Percentiles rank a stretch among this genome's conserved stretches.
These are phyloP conservation scores for Bodo saltans DNA, from an alignment of 78 protist species.

Conservation along the genomic window DNA sequence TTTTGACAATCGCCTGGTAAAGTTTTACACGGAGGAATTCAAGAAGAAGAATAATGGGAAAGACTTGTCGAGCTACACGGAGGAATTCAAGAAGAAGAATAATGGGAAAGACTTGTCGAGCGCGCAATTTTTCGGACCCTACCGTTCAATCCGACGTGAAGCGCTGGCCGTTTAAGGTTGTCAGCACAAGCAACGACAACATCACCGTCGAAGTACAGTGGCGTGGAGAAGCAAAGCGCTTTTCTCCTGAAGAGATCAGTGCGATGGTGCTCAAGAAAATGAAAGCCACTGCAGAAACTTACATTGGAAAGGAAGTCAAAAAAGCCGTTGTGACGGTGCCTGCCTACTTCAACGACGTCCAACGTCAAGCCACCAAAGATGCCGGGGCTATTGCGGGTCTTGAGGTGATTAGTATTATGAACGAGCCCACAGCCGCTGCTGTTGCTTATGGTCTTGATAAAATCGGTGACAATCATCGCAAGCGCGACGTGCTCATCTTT, in stretches of 20 bases:
- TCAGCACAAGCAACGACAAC: slow-evolving; percentile 22
- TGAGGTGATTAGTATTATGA: slow-evolving; percentile 59
- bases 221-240: slow-evolving; percentile 26
- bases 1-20: slow-evolving; percentile 79
- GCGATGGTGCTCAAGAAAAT: slow-evolving; percentile 88
- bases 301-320: slow-evolving; percentile 69
- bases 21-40: slow-evolving; percentile 23
- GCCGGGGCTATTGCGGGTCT: slow-evolving; percentile 86
- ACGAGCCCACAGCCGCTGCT: slow-evolving; percentile 87
- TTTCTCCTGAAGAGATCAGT: slow-evolving; percentile 78
- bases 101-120: slow-evolving; percentile 67
- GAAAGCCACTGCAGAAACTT: slow-evolving; percentile 85
- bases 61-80: too few species aligned
- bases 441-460: slow-evolving; percentile 67
- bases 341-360: slow-evolving; percentile 94
- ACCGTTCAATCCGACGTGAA: slow-evolving; percentile 77
- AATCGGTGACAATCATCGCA: background rate
- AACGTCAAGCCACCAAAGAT: slow-evolving; percentile 92
- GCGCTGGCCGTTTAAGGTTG: slow-evolving; percentile 53
- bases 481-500: slow-evolving; percentile 60
- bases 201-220: background rate
- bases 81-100: slow-evolving; percentile 74
- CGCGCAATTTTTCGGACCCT: slow-evolving; percentile 62
- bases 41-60: slow-evolving; percentile 5
- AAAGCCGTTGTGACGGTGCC: slow-evolving; percentile 89